Percentiles rank a stretch among this genome's conserved stretches.
phyloP scores from a whole-genome alignment of 805 yeast genomes.

The Kurtzmaniella fragi region DNA sequence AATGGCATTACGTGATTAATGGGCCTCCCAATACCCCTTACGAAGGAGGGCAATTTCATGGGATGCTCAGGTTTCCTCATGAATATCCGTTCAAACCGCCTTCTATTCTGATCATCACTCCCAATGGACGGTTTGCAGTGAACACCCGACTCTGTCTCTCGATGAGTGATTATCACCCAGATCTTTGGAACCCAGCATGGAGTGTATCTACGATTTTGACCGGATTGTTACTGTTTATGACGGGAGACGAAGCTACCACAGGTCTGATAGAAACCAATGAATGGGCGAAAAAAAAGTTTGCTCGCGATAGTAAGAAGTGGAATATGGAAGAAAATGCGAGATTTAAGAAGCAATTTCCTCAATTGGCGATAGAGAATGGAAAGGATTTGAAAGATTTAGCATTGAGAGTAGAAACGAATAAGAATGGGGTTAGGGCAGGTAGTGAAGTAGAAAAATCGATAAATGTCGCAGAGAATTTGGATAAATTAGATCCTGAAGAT shows the following conservation, averaged over 20 bases:
- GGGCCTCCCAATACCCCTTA: conserved; percentile 93
- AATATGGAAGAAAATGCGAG: conserved; percentile 50
- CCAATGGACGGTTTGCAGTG: conserved; percentile 80
- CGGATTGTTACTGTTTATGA: conserved; percentile 89
- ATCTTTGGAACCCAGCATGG: conserved; percentile 97
- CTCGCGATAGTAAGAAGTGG: conserved; percentile 57
- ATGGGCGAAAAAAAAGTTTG: conserved; percentile 49
- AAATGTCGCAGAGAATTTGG: conserved; percentile 25
- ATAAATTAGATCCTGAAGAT: conserved; percentile 61
- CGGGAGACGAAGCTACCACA: conserved; percentile 77
- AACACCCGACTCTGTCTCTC: conserved; percentile 80
- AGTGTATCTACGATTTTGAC: conserved; percentile 82
- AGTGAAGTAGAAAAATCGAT: conserved; percentile 13
- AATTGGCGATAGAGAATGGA: conserved; percentile 45
- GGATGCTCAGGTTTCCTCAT: conserved; percentile 73
- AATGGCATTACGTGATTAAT: conserved; percentile 89
- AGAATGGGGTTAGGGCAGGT: conserved; percentile 5
- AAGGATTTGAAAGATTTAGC: conserved; percentile 18
- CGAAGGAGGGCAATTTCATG: conserved; percentile 84
- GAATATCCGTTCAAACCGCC: conserved; percentile 94
- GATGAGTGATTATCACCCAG: conserved; percentile 95
- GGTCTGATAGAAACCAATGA: conserved; percentile 73
- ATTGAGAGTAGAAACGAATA: conserved; percentile 11
- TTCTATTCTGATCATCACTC: conserved; percentile 81
- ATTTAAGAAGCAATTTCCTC: conserved; percentile 66